A percentile compares a stretch with the other conserved stretches of the same genome.
These are phyloP conservation scores for Diaporthe aspalathi DNA, from an alignment of 2,329 filamentous ascomycete species.

Conservation along the genomic window DNA sequence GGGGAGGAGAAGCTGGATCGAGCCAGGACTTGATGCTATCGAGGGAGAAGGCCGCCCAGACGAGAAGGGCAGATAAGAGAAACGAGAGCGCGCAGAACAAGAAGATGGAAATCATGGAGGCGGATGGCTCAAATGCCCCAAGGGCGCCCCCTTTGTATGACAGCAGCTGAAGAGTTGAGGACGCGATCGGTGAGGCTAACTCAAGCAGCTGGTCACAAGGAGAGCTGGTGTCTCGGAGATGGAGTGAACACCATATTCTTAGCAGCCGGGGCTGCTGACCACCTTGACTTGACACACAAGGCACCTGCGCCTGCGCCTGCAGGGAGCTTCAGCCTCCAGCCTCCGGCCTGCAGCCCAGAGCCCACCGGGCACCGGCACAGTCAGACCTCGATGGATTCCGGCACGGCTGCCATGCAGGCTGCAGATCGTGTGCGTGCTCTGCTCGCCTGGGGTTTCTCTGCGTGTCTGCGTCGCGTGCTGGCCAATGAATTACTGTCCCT, in stretches of 20 bases:
- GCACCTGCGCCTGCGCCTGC: neutral
- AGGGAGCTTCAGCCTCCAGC: neutral
- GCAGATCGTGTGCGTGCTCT: too few relatives aligned
- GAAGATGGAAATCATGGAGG: neutral
- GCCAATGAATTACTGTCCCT: neutral
- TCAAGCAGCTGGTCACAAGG: conserved; percentile 14
- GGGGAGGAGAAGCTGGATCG: neutral
- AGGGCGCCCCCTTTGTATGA: conserved; percentile 8
- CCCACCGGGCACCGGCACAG: conserved; percentile 10
- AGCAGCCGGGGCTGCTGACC: conserved; percentile 25
- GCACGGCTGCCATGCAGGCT: too few relatives aligned
- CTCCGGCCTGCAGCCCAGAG: neutral
- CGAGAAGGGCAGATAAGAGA: neutral
- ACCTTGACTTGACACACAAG: neutral
- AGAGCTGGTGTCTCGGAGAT: conserved; percentile 6
- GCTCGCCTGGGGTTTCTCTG: neutral
- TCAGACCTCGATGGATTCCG: neutral
- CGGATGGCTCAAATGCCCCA: neutral
- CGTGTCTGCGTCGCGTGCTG: neutral
- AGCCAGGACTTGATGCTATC: conserved; percentile 1
- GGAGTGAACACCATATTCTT: conserved; percentile 35
- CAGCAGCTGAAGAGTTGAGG: neutral
- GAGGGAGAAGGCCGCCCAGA: neutral
- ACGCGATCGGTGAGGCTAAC: neutral
- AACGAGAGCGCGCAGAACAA: conserved; percentile 11